These are phyloP conservation scores for Cryptococcus floricola DNA, from an alignment of 1,284 basidiomycete species.

Conservation along the genomic window DNA sequence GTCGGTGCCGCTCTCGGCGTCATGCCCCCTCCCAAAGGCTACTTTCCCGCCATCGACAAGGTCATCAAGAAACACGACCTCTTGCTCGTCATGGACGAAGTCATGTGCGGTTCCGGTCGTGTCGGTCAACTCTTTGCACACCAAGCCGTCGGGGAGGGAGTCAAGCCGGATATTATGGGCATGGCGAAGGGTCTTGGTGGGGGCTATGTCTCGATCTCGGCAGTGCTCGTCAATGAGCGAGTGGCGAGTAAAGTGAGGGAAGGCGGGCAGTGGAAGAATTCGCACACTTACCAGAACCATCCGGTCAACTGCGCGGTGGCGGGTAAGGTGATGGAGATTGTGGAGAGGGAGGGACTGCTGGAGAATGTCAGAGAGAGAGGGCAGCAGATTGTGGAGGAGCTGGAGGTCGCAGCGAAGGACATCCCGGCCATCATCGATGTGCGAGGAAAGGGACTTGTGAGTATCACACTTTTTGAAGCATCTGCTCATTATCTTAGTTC, in stretches of 20 bases:
- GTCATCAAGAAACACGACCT: slow-evolving; percentile 79
- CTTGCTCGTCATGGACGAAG: slow-evolving; percentile 78
- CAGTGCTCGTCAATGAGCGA: slow-evolving; percentile 65
- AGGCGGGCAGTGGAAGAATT: slow-evolving; percentile 58
- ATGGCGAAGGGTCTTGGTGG: slow-evolving; percentile 84
- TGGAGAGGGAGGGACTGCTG: slow-evolving; percentile 61
- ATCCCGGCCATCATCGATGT: slow-evolving; percentile 22
- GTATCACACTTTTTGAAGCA: slow-evolving; percentile 48
- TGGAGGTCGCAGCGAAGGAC: slow-evolving; percentile 16
- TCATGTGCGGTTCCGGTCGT: slow-evolving; percentile 82
- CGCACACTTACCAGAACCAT: slow-evolving; percentile 80
- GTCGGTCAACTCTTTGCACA: slow-evolving; percentile 64
- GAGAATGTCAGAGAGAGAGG: slow-evolving; percentile 25
- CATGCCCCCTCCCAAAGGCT: slow-evolving; percentile 36
- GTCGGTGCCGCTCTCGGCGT: slow-evolving; percentile 73
- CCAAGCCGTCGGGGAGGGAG: slow-evolving; percentile 55
- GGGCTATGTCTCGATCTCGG: slow-evolving; percentile 77
- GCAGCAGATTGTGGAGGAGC: slow-evolving; percentile 19
- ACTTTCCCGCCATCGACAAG: slow-evolving; percentile 64
- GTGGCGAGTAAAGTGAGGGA: slow-evolving; percentile 62
- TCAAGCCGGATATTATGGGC: slow-evolving; percentile 69
- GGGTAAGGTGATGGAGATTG: slow-evolving; percentile 71
- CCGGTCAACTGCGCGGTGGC: slow-evolving; percentile 72
- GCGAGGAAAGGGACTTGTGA: slow-evolving; percentile 65
- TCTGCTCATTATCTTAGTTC: slow-evolving; percentile 11